phyloP scores from a whole-genome alignment of 768 basidiomycete genomes.

The Crepidotus variabilis region DNA sequence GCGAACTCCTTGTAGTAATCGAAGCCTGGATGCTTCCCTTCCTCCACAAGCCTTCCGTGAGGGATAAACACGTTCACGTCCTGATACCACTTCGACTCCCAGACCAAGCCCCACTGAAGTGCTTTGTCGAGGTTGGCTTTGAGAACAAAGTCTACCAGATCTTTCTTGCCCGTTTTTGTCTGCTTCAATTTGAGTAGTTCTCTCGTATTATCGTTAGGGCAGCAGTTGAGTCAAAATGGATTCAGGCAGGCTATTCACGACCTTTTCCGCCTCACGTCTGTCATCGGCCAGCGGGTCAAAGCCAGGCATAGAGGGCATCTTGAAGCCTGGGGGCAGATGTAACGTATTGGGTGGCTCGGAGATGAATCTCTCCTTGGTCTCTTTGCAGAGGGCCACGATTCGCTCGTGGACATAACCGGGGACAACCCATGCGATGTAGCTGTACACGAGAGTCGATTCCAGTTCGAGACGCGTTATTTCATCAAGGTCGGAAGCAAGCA shows the following conservation, averaged over 20 bases:
- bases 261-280: neutral
- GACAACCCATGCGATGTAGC: slow-evolving; percentile 16
- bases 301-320: neutral
- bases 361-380: slow-evolving; percentile 6
- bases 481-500: slow-evolving; percentile 1
- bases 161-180: neutral
- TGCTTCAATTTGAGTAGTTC: neutral
- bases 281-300: neutral
- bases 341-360: slow-evolving; percentile 4
- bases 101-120: slow-evolving; percentile 3
- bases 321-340: neutral
- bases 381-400: slow-evolving; percentile 3
- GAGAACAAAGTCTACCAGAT: slow-evolving; percentile 10
- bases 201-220: neutral
- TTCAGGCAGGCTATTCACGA: neutral
- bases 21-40: slow-evolving; percentile 17
- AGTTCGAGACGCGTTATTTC: slow-evolving; percentile 12
- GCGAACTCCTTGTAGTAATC: slow-evolving; percentile 7
- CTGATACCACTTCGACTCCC: slow-evolving; percentile 22
- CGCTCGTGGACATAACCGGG: slow-evolving; percentile 17
- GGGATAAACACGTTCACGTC: slow-evolving; percentile 18
- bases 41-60: slow-evolving; percentile 17
- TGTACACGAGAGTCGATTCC: slow-evolving; percentile 21
- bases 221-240: neutral
- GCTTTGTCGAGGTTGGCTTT: slow-evolving; percentile 12